Evolutionary conservation across 441 rosid genomes (phyloP).

Genomic region (Melastoma candidum): DNA sequence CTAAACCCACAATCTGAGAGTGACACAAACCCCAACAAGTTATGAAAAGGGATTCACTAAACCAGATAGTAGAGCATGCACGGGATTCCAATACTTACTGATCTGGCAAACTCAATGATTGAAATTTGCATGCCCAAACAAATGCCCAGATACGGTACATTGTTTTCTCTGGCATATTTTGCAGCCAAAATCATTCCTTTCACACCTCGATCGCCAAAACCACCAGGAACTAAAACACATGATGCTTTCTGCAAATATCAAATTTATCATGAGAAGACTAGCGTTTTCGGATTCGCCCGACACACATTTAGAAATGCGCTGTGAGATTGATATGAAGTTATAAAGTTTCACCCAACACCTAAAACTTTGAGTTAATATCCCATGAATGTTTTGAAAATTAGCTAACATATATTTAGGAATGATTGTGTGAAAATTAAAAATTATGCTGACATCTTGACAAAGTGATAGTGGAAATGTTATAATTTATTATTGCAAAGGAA

Average conservation of each 20-base stretch:
- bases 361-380: no score
- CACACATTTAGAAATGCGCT: no score
- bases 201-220: slow-evolving; percentile 79
- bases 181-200: slow-evolving; percentile 73
- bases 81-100: slow-evolving; percentile 32
- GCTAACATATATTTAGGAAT: no score
- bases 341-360: no score
- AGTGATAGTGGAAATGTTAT: no score
- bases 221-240: slow-evolving; percentile 69
- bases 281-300: no score
- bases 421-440: no score
- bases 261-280: no score
- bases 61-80: slow-evolving; percentile 7
- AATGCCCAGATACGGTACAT: slow-evolving; percentile 67
- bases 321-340: no score
- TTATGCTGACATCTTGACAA: no score
- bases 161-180: slow-evolving; percentile 60
- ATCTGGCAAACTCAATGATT: slow-evolving; percentile 66
- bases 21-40: slow-evolving; percentile 2
- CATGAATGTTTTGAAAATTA: no score
- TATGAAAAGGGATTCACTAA: slow-evolving; percentile 11
- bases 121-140: slow-evolving; percentile 81
- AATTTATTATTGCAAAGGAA: no score
- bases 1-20: slow-evolving; percentile 54
- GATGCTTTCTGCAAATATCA: slow-evolving; percentile 44